Evolutionary conservation across 1,284 basidiomycete species (phyloP).

Genomic region (Exobasidium rhododendri): DNA sequence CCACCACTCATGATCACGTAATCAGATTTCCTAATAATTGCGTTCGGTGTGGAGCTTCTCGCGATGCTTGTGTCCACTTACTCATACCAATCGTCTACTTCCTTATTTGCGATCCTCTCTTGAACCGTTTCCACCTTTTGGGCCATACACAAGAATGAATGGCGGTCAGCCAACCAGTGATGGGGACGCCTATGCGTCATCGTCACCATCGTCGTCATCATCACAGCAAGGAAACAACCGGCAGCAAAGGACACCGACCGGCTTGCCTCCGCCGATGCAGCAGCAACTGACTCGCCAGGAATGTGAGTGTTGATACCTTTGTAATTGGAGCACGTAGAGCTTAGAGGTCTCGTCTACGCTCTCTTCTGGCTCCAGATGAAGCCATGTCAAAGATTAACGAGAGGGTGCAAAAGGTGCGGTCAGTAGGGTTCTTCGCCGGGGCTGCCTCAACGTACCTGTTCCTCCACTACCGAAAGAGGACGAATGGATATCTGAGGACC

Average conservation of each 20-base stretch:
- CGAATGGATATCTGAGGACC: background rate
- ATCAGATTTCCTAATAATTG: too few species aligned
- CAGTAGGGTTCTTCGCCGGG: background rate
- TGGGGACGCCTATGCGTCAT: background rate
- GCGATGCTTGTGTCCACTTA: too few species aligned
- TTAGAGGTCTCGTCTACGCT: background rate
- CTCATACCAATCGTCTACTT: too few species aligned
- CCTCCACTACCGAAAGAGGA: background rate
- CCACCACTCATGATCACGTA: too few species aligned
- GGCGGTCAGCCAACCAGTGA: background rate
- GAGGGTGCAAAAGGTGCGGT: background rate
- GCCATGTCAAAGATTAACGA: background rate
- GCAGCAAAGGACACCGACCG: background rate
- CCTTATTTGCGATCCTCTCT: too few species aligned
- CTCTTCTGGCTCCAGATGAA: background rate
- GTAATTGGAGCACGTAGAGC: background rate
- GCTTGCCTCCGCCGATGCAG: background rate
- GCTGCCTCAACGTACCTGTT: slow-evolving; percentile 1
- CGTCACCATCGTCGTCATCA: background rate
- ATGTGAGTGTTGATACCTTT: background rate
- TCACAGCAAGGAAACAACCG: too few species aligned
- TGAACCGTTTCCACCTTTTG: too few species aligned
- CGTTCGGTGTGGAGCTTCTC: too few species aligned
- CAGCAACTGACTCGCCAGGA: background rate
- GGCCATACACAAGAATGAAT: too few species aligned